Conservation (phyloP, 148 eudicot genomes). For the Chenopodium album region DNA sequence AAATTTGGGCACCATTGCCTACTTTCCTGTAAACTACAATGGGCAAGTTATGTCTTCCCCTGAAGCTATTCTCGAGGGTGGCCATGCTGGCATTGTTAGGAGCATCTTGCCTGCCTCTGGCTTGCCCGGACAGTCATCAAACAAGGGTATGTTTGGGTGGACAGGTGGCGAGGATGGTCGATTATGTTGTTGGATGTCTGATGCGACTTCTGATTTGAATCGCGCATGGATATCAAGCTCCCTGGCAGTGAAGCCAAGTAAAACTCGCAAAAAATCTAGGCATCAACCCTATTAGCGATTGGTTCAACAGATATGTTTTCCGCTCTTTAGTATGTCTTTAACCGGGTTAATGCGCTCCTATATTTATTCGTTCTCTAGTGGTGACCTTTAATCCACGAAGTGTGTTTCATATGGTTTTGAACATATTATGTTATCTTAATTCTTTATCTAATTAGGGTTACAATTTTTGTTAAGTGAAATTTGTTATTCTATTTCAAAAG, state of each 20-base stretch:
- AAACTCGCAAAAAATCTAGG: conserved; percentile 53
- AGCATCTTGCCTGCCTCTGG: conserved; percentile 59
- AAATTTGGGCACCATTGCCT: conserved; percentile 71
- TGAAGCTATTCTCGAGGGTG: conserved; percentile 88
- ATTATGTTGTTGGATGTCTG: conserved; percentile 87
- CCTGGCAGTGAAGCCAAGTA: conserved; percentile 51
- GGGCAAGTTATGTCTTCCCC: conserved; percentile 45
- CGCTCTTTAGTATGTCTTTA: background rate
- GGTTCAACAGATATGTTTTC: background rate
- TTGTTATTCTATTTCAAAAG: too few relatives aligned
- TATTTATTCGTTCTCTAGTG: background rate
- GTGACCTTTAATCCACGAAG: background rate
- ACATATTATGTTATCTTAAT: background rate
- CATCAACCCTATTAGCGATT: conserved; percentile 63
- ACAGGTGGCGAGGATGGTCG: conserved; percentile 98
- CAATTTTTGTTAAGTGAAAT: too few relatives aligned
- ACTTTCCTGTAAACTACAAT: conserved; percentile 63
- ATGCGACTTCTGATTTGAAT: conserved; percentile 45
- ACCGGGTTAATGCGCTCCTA: background rate
- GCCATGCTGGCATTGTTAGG: conserved; percentile 77
- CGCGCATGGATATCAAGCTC: conserved; percentile 76
- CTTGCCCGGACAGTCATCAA: conserved; percentile 26
- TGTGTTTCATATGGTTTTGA: background rate
- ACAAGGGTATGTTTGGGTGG: conserved; percentile 80
- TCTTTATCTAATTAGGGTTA: too few relatives aligned